A percentile compares a stretch with the other conserved stretches of the same genome.
phyloP scores from a whole-genome alignment of 148 eudicot genomes.

The Rhododendron simsii region DNA sequence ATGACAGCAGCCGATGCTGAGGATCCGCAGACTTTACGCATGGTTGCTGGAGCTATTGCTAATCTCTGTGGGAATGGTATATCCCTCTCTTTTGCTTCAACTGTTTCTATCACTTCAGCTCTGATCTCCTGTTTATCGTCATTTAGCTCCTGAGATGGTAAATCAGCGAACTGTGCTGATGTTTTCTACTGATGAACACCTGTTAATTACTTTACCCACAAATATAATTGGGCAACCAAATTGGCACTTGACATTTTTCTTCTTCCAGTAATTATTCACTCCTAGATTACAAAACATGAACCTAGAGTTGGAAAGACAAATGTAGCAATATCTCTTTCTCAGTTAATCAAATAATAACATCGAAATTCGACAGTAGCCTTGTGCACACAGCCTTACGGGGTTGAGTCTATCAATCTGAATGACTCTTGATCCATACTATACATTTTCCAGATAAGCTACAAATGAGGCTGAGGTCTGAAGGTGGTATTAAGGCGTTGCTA shows the following conservation, averaged over 20 bases:
- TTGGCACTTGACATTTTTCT: not conserved
- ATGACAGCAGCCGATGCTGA: constrained; percentile 93
- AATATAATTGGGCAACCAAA: not conserved
- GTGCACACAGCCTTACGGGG: not conserved
- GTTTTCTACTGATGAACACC: not conserved
- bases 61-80: constrained; percentile 98
- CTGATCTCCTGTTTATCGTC: not conserved
- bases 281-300: not conserved
- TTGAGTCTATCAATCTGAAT: not conserved
- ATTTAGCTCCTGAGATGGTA: not conserved
- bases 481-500: constrained; percentile 90
- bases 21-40: constrained; percentile 99
- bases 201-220: not conserved
- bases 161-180: not conserved
- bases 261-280: not conserved
- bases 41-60: constrained; percentile 99
- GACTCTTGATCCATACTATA: not conserved
- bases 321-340: not conserved
- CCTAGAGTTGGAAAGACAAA: not conserved
- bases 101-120: not conserved
- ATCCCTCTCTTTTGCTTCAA: not conserved
- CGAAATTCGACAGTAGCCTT: not conserved
- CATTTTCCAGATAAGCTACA: constrained; percentile 76
- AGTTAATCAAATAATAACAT: not conserved
- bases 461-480: constrained; percentile 80